Evolutionary conservation across 352 stramenopile genomes (phyloP).

Genomic region (Albugo laibachii): DNA sequence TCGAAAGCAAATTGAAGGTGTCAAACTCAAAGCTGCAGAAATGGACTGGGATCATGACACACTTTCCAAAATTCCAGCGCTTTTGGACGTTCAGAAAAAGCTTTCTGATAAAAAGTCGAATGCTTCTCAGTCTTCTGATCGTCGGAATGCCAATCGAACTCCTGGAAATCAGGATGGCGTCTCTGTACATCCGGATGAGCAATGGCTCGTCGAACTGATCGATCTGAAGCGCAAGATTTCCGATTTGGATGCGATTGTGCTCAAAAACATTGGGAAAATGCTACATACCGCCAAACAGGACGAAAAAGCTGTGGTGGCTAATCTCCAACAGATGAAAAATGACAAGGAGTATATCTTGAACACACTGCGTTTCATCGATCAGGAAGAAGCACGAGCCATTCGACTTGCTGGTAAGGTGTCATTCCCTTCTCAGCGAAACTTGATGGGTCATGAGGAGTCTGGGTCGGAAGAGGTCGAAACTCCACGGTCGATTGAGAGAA

Average conservation of each 20-base stretch:
- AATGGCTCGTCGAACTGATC: constrained; percentile 76
- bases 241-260: constrained; percentile 46
- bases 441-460: no score
- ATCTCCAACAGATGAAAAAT: constrained; percentile 72
- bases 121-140: background rate
- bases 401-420: constrained; percentile 40
- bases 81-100: constrained; percentile 74
- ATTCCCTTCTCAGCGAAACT: no score
- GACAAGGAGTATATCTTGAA: constrained; percentile 81
- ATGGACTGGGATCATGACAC: constrained; percentile 78
- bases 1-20: constrained; percentile 62
- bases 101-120: constrained; percentile 8
- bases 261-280: constrained; percentile 37
- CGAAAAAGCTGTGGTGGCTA: constrained; percentile 35
- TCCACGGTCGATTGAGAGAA: no score
- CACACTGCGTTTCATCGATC: constrained; percentile 77
- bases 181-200: constrained; percentile 45
- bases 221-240: constrained; percentile 76
- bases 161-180: constrained; percentile 23
- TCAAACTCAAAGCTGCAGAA: constrained; percentile 70
- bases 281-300: constrained; percentile 29
- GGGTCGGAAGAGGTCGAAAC: no score
- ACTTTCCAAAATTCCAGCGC: constrained; percentile 55
- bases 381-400: constrained; percentile 77
- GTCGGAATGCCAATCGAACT: constrained; percentile 14